Evolutionary conservation across 768 basidiomycete species (phyloP).

Genomic region (Russula olivacea): DNA sequence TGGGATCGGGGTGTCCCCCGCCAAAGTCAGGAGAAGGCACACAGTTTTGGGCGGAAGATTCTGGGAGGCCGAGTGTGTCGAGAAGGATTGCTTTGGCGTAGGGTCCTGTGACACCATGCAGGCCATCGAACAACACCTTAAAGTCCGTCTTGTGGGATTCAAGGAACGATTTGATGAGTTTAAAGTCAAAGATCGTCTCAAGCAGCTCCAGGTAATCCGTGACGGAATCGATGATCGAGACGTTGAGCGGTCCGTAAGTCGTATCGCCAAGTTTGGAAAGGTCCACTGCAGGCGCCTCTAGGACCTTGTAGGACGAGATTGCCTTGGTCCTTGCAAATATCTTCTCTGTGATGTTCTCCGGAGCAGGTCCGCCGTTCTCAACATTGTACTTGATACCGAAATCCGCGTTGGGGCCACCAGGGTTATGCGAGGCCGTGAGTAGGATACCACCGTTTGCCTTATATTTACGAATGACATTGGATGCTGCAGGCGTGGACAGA

Average conservation of each 20-base stretch:
- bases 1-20: slow-evolving; percentile 97
- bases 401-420: slow-evolving; percentile 96
- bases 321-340: slow-evolving; percentile 90
- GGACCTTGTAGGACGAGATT: slow-evolving; percentile 77
- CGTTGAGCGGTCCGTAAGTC: slow-evolving; percentile 74
- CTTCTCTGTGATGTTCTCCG: slow-evolving; percentile 92
- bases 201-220: slow-evolving; percentile 80
- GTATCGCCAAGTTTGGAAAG: slow-evolving; percentile 75
- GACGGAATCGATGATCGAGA: slow-evolving; percentile 93
- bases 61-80: slow-evolving; percentile 71
- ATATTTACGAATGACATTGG: slow-evolving; percentile 92
- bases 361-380: slow-evolving; percentile 94
- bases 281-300: slow-evolving; percentile 73
- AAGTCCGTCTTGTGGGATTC: slow-evolving; percentile 58
- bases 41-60: slow-evolving; percentile 84
- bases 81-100: slow-evolving; percentile 89
- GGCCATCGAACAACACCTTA: slow-evolving; percentile 90
- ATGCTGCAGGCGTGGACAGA: slow-evolving; percentile 94
- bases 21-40: slow-evolving; percentile 92
- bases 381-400: slow-evolving; percentile 99
- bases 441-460: slow-evolving; percentile 96
- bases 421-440: slow-evolving; percentile 95
- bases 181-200: slow-evolving; percentile 89
- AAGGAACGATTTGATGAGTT: slow-evolving; percentile 86
- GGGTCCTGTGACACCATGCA: slow-evolving; percentile 95